Evolutionary conservation across 148 eudicot species (phyloP).

Genomic region (Cornus florida): DNA sequence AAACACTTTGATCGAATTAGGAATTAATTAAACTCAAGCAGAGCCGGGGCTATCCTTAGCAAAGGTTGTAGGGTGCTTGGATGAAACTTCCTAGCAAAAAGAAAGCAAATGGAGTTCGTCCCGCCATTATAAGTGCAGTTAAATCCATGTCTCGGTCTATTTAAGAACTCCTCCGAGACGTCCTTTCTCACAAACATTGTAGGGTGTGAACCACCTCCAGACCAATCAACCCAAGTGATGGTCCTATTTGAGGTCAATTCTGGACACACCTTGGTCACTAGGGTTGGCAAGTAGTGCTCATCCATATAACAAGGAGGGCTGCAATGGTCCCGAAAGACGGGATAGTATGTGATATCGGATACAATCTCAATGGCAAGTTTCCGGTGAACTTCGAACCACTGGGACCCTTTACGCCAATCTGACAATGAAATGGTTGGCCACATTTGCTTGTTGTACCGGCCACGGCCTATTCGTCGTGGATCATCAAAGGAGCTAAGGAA

Average conservation of each 20-base stretch:
- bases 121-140: slow-evolving; percentile 40
- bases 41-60: slow-evolving; percentile 34
- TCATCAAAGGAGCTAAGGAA: slow-evolving; percentile 56
- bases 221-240: slow-evolving; percentile 62
- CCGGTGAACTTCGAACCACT: slow-evolving; percentile 82
- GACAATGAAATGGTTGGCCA: slow-evolving; percentile 50
- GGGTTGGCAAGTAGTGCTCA: slow-evolving; percentile 85
- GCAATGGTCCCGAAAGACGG: slow-evolving; percentile 50
- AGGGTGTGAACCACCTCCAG: slow-evolving; percentile 51
- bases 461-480: slow-evolving; percentile 54
- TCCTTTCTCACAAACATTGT: slow-evolving; percentile 31
- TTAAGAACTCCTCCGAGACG: slow-evolving; percentile 30
- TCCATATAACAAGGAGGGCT: slow-evolving; percentile 74
- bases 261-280: slow-evolving; percentile 51
- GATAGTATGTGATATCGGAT: slow-evolving; percentile 53
- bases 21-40: slow-evolving; percentile 30
- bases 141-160: slow-evolving; percentile 24
- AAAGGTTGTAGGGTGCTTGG: slow-evolving; percentile 42
- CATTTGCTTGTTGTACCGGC: slow-evolving; percentile 72
- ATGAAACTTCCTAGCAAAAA: slow-evolving; percentile 60
- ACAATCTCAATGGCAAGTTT: slow-evolving; percentile 53
- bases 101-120: slow-evolving; percentile 33
- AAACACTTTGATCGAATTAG: background rate
- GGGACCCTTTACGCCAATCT: slow-evolving; percentile 92
- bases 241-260: slow-evolving; percentile 41